These are phyloP conservation scores for Microcyclosporella mali DNA, from an alignment of 2,329 filamentous ascomycete species.

Conservation along the genomic window DNA sequence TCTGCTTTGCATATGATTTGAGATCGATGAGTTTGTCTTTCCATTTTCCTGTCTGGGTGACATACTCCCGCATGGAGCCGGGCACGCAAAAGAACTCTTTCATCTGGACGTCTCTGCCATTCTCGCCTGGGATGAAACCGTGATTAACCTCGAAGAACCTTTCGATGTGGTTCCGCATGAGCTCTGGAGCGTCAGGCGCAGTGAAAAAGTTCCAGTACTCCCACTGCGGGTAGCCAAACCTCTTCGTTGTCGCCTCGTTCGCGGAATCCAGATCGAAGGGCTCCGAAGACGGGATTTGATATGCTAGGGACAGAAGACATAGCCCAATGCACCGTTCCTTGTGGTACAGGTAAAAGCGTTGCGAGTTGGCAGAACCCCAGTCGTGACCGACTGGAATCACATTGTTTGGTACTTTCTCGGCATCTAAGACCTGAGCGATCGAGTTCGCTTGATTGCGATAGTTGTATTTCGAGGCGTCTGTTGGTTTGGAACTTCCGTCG, in stretches of 20 bases:
- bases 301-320: slow-evolving; percentile 39
- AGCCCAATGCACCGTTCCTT: slow-evolving; percentile 39
- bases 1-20: slow-evolving; percentile 32
- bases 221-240: slow-evolving; percentile 35
- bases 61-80: slow-evolving; percentile 33
- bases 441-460: slow-evolving; percentile 34
- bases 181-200: slow-evolving; percentile 15
- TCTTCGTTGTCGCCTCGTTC: slow-evolving; percentile 30
- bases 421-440: slow-evolving; percentile 37
- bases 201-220: slow-evolving; percentile 46
- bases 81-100: slow-evolving; percentile 34
- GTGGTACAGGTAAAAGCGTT: slow-evolving; percentile 40
- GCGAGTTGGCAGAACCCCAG: slow-evolving; percentile 35
- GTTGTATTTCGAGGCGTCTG: slow-evolving; percentile 33
- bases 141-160: slow-evolving; percentile 25
- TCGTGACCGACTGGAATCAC: slow-evolving; percentile 20
- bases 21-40: slow-evolving; percentile 20
- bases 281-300: slow-evolving; percentile 27
- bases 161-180: slow-evolving; percentile 21
- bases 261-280: slow-evolving; percentile 35
- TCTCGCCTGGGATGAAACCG: slow-evolving; percentile 19
- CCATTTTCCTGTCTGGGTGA: slow-evolving; percentile 17
- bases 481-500: slow-evolving; percentile 39
- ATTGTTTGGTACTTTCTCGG: slow-evolving; percentile 25
- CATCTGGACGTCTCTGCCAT: slow-evolving; percentile 28